phyloP scores from a whole-genome alignment of 208 protist genomes.

The Leishmania tarentolae region DNA sequence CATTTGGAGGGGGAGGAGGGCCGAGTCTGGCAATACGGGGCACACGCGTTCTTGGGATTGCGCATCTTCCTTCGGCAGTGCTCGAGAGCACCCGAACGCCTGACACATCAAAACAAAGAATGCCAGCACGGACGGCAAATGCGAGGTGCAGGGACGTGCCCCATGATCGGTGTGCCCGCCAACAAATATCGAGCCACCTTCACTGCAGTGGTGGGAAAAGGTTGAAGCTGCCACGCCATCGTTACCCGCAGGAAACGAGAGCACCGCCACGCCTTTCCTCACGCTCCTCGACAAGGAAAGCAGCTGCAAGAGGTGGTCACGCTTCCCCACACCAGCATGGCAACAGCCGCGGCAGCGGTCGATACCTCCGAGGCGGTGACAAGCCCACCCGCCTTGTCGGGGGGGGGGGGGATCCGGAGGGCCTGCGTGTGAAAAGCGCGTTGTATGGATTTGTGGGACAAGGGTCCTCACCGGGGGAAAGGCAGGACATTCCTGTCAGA shows the following conservation, averaged over 20 bases:
- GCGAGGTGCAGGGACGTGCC: background rate
- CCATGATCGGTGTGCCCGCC: background rate
- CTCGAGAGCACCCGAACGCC: conserved; percentile 20
- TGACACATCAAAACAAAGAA: conserved; percentile 5
- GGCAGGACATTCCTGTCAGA: conserved; percentile 13
- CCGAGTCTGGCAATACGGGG: conserved; percentile 7
- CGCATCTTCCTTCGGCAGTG: background rate
- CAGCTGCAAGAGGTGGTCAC: conserved; percentile 11
- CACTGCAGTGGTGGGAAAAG: background rate
- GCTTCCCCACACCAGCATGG: conserved; percentile 6
- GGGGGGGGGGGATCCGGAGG: conserved; percentile 18
- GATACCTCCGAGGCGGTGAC: background rate
- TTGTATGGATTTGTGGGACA: conserved; percentile 7
- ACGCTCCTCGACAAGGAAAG: background rate
- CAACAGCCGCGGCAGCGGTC: conserved; percentile 7
- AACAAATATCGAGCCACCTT: background rate
- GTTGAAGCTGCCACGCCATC: background rate
- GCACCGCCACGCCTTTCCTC: background rate
- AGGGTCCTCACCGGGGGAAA: conserved; percentile 3
- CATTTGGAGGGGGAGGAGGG: conserved; percentile 24
- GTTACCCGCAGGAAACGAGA: background rate
- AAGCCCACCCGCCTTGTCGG: conserved; percentile 6
- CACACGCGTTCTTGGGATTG: conserved; percentile 5
- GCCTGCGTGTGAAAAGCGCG: conserved; percentile 13
- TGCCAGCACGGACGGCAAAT: background rate